phyloP scores from a whole-genome alignment of 345 rosid genomes.

The Trapa incisa region DNA sequence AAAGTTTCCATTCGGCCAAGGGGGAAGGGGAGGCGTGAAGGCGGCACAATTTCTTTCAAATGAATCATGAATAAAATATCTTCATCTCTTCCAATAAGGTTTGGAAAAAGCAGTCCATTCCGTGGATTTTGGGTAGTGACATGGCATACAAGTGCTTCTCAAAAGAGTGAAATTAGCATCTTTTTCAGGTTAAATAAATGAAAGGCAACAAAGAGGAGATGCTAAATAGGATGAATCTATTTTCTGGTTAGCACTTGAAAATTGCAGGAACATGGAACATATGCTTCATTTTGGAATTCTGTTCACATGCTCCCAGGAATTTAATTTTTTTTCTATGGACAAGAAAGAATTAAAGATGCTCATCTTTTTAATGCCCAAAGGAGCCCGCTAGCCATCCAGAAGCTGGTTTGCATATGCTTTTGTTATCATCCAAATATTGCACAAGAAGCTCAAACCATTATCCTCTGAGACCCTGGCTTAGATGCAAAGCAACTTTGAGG shows the following conservation, averaged over 20 bases:
- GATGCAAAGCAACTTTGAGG: not conserved
- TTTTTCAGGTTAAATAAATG: too few species aligned
- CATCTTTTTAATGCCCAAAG: constrained; percentile 2
- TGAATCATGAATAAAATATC: too few species aligned
- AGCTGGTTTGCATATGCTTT: too few species aligned
- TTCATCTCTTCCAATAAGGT: too few species aligned
- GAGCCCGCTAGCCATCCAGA: not conserved
- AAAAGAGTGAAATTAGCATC: too few species aligned
- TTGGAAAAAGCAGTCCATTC: too few species aligned
- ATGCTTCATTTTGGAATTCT: not conserved
- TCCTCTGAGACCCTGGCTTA: not conserved
- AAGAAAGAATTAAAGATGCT: constrained; percentile 10
- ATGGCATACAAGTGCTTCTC: too few species aligned
- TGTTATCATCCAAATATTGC: not conserved
- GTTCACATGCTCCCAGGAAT: not conserved
- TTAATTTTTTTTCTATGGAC: constrained; percentile 4
- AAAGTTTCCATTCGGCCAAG: too few species aligned
- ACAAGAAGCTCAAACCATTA: not conserved
- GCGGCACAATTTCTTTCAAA: too few species aligned
- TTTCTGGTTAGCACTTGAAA: not conserved
- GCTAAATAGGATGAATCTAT: not conserved
- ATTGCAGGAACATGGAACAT: not conserved
- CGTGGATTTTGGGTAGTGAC: too few species aligned
- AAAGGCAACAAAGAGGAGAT: not conserved
- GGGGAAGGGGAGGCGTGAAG: too few species aligned